These are phyloP conservation scores for Umbelopsis sp. DNA, from an alignment of 192 early-diverging fungal genomes.

Conservation along the genomic window DNA sequence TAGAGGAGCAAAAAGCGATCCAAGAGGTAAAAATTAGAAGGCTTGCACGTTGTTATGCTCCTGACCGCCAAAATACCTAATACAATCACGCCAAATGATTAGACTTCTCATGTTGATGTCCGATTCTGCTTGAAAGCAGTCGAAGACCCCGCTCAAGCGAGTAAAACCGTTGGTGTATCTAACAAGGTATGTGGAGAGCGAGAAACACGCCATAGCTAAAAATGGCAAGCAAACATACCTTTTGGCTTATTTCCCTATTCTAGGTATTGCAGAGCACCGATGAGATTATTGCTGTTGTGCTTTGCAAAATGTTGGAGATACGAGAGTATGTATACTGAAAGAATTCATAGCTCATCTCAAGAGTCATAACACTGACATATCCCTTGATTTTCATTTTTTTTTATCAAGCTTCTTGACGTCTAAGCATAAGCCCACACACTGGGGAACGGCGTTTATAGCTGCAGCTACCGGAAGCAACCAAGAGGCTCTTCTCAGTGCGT, in stretches of 20 bases:
- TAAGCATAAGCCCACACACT: slow-evolving; percentile 38
- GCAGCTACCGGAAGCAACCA: slow-evolving; percentile 36
- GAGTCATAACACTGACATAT: too few species aligned
- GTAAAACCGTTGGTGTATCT: slow-evolving; percentile 27
- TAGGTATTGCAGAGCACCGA: slow-evolving; percentile 39
- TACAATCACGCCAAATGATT: background rate
- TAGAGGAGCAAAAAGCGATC: slow-evolving; percentile 44
- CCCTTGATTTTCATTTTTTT: slow-evolving; percentile 21
- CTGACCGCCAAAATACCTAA: background rate
- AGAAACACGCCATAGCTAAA: too few species aligned
- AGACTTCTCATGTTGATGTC: slow-evolving; percentile 42
- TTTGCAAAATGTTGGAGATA: slow-evolving; percentile 47
- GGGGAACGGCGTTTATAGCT: slow-evolving; percentile 45
- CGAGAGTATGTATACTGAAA: slow-evolving; percentile 37
- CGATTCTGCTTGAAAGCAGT: slow-evolving; percentile 43
- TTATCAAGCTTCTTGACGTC: slow-evolving; percentile 39
- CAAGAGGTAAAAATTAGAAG: slow-evolving; percentile 32
- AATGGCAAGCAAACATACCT: too few species aligned
- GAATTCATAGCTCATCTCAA: too few species aligned
- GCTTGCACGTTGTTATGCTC: background rate
- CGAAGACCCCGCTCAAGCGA: slow-evolving; percentile 35
- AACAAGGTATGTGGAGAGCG: background rate
- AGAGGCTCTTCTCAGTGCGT: slow-evolving; percentile 54
- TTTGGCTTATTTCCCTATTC: slow-evolving; percentile 6
- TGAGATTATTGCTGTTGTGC: slow-evolving; percentile 44